Evolutionary conservation across 495 filamentous ascomycete genomes (phyloP), one percentile per base, ranked within the genome.

Genomic region (Podospora anserina): DNA sequence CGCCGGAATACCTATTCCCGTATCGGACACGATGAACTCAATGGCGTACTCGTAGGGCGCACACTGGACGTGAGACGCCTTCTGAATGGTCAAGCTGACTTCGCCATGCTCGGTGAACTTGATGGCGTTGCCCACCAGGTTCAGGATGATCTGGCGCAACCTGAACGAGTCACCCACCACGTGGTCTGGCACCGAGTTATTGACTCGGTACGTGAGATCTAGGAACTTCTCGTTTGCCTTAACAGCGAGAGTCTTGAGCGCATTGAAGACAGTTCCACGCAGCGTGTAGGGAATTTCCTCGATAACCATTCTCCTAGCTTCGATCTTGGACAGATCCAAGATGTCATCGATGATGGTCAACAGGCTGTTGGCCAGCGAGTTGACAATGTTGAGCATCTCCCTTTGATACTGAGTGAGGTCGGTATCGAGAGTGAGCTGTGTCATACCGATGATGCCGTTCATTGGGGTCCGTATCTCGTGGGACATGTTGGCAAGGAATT

Each of bases 311-410:
- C 95, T 89, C 77, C 97, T 94, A 28, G 95, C 95, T 79, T 99
- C 95, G 71, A 99, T 99, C 88, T 99, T 99, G 6, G 93, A 97
- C 69, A 99, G 91, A 86, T 99, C 95, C 69, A 99, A 85, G 73
- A 99, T 98, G 78, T 99, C 95, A 77, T 99, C 95, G 76, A 99
- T 98, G 72, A 99, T 98, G 20, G 96, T 99, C 75, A 99, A 80
- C 70, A 99, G 81, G 82, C 96, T 97, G 80, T 97, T 97, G 59
- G 94, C 95, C 61, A 99, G 85, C 71, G 97, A 96, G 78, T 98
- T 95, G 69, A 99, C 95, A 73, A 97, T 97, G 72, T 97, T 98
- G 79, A 99, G 80, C 95, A 98, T 98, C 80, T 99, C 95, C 67
- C 95, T 89, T 67, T 97, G 96, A 70, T 97, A 95, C 66, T 91